Evolutionary conservation across 2,329 filamentous ascomycete genomes (phyloP).

Genomic region (Drechmeria coniospora): DNA sequence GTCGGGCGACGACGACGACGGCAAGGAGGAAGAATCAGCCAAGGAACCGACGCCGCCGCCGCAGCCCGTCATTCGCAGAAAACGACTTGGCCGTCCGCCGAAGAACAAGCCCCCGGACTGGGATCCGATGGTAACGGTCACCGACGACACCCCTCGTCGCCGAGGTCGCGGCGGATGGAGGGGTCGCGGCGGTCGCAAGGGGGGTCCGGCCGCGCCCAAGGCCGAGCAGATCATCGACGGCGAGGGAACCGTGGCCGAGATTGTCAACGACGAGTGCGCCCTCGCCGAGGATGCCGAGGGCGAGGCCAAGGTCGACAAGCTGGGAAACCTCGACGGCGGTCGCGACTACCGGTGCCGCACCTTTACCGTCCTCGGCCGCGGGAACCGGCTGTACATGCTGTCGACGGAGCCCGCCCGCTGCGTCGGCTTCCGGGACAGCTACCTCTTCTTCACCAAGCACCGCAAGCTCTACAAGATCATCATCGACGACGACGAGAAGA

Average conservation of each 20-base stretch:
- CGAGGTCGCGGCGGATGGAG: constrained; percentile 59
- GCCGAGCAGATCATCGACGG: constrained; percentile 81
- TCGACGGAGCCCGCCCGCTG: constrained; percentile 95
- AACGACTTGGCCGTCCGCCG: constrained; percentile 70
- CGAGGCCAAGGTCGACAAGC: constrained; percentile 84
- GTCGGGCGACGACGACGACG: constrained; percentile 20
- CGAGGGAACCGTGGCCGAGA: constrained; percentile 81
- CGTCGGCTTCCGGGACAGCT: constrained; percentile 93
- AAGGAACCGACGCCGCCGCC: constrained; percentile 42
- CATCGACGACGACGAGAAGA: constrained; percentile 92
- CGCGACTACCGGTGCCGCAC: constrained; percentile 91
- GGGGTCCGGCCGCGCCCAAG: constrained; percentile 58
- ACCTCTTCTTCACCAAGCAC: constrained; percentile 98
- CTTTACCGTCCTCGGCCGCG: constrained; percentile 76
- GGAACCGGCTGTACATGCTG: constrained; percentile 86
- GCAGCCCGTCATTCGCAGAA: constrained; percentile 51
- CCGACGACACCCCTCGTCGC: constrained; percentile 44
- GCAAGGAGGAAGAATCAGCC: constrained; percentile 26
- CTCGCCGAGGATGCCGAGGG: constrained; percentile 78
- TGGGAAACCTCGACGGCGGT: constrained; percentile 66
- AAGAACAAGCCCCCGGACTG: constrained; percentile 74
- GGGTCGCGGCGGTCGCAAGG: constrained; percentile 48
- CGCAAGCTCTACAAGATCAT: constrained; percentile 95
- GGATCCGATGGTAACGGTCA: constrained; percentile 46
- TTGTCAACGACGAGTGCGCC: constrained; percentile 81